These are phyloP conservation scores for Clarireedia sp. DNA, from an alignment of 2,329 filamentous ascomycete species.

Conservation along the genomic window DNA sequence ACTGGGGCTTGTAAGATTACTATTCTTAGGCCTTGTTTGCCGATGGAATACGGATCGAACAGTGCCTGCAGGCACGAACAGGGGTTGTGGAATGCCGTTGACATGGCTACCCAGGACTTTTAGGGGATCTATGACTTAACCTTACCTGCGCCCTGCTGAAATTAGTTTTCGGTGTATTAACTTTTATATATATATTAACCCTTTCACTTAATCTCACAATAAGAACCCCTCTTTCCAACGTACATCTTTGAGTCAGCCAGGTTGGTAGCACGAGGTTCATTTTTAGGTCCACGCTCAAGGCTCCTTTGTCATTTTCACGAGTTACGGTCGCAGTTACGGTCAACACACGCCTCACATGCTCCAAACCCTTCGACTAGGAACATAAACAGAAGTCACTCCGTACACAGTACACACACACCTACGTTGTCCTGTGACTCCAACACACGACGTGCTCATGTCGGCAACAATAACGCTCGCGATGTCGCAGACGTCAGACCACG, in stretches of 20 bases:
- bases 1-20: no score
- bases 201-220: no score
- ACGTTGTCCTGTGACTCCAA: constrained; percentile 15
- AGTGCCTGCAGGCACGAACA: background rate
- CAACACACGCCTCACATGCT: background rate
- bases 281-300: background rate
- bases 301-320: background rate
- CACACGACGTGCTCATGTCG: constrained; percentile 21
- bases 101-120: constrained; percentile 4
- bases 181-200: no score
- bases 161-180: background rate
- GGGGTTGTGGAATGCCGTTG: constrained; percentile 4
- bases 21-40: constrained; percentile 4
- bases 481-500: constrained; percentile 14
- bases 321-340: background rate
- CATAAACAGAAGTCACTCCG: background rate
- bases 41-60: no score
- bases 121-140: background rate
- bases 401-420: background rate
- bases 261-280: background rate
- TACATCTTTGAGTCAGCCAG: background rate
- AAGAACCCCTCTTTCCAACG: constrained; percentile 2
- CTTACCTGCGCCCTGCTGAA: constrained; percentile 4
- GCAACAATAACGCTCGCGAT: constrained; percentile 28
- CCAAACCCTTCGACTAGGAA: background rate